Conservation (phyloP, 2,329 filamentous ascomycete genomes). For the Monilinia aucupariae region DNA sequence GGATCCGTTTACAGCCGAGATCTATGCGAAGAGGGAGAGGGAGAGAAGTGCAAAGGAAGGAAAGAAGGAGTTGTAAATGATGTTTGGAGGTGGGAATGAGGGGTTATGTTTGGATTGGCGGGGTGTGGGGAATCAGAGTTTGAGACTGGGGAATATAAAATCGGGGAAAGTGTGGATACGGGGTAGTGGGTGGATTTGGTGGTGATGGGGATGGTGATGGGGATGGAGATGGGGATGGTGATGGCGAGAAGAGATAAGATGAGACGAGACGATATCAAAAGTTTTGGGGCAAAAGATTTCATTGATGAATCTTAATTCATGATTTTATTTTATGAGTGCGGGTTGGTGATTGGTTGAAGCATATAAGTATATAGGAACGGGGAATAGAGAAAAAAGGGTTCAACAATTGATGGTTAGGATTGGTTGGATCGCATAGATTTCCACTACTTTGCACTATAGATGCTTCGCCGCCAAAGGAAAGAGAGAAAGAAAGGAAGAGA, state of each 20-base stretch:
- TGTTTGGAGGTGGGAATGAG: not conserved
- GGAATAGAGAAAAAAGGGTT: constrained; percentile 23
- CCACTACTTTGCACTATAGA: constrained; percentile 31
- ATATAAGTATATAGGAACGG: constrained; percentile 1
- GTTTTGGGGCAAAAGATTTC: not conserved
- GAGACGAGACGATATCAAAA: not conserved
- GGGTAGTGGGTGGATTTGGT: not conserved
- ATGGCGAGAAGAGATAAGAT: not conserved
- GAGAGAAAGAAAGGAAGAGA: constrained; percentile 61
- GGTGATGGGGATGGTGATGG: not conserved
- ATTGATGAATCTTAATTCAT: constrained; percentile 1
- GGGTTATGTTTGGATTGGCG: not conserved
- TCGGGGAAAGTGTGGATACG: constrained; percentile 2
- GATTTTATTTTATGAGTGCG: not conserved
- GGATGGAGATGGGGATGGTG: not conserved
- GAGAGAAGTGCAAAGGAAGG: constrained; percentile 39
- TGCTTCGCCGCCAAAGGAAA: constrained; percentile 15
- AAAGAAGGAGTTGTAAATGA: constrained; percentile 29
- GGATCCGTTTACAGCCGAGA: constrained; percentile 89
- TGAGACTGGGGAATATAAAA: constrained; percentile 3
- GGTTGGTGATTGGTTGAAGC: constrained; percentile 10
- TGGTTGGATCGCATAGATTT: constrained; percentile 27
- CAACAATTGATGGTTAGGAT: constrained; percentile 24
- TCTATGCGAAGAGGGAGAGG: constrained; percentile 80
- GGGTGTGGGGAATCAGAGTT: not conserved